Evolutionary conservation across 2,329 filamentous ascomycete species (phyloP), one percentile per base, ranked within the genome.

Genomic region (Podosphaera leucotricha): DNA sequence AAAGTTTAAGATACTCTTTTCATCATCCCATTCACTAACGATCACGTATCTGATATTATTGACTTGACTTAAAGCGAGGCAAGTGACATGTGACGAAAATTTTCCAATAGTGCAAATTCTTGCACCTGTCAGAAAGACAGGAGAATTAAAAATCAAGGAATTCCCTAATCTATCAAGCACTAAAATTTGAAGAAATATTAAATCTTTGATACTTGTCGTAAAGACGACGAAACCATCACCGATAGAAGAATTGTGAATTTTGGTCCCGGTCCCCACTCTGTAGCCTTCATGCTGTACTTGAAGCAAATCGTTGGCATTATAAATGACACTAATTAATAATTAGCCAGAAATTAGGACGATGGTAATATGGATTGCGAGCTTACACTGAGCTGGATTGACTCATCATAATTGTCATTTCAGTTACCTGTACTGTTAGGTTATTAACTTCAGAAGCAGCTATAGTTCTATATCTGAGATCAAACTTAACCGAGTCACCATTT

Each of bases 391-490:
- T 16, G 5, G 45, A 45, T 39, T 46, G 35, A n/a, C 50, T 48
- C 13, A 53, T 41, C 6, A 53, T 48, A 30, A 58, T 54, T 3
- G 55, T 54, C 24, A 55, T 57, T 44, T 70, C 66, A 0, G 73
- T 76, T 3, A 76, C 60, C 51, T 78, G 74, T 2, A 73, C 56
- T 4, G 68, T 60, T 1, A 1, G 59, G 58, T 2, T 59, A 54
- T 4, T 57, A 59, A 13, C 40, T 6, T 36, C 33, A 2, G 57
- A 54, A 11, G 66, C 62, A 18, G 63, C 62, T 21, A 77, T 57
- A 0, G 74, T 78, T 38, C 66, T 62, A 3, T 64, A 67, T 2
- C 58, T 57, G 15, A 69, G 55, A 51, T 77, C 72, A 46, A 75
- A 71, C 7, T 59, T 57, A 0, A 62, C 61, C 1, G 53, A 50